phyloP scores from a whole-genome alignment of 2,329 filamentous ascomycete genomes.

The Sarocladium kiliense region DNA sequence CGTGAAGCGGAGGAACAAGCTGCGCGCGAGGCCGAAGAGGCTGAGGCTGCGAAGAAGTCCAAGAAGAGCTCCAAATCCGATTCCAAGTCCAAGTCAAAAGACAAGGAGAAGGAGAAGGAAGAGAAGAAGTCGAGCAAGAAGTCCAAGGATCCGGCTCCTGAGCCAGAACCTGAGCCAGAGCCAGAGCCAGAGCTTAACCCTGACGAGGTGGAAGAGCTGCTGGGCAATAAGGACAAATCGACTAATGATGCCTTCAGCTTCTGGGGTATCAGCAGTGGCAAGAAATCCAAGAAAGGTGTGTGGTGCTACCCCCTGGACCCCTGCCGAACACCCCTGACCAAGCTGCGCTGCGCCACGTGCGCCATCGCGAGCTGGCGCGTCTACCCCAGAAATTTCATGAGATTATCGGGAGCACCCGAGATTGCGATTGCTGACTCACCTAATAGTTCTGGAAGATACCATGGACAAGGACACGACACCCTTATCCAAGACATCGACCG shows the following conservation, averaged over 20 bases:
- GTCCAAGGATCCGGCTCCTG: constrained; percentile 15
- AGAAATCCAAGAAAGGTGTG: constrained; percentile 40
- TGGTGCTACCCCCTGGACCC: constrained; percentile 18
- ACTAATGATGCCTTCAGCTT: constrained; percentile 46
- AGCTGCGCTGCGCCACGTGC: constrained; percentile 1
- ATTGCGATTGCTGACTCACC: constrained; percentile 47
- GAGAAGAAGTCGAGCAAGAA: constrained; percentile 18
- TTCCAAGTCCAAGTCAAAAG: constrained; percentile 27
- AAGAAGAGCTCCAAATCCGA: constrained; percentile 34
- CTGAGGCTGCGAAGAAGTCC: constrained; percentile 23
- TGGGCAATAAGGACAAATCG: constrained; percentile 25
- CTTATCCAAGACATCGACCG: constrained; percentile 26
- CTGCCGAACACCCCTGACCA: not conserved
- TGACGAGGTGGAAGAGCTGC: constrained; percentile 38
- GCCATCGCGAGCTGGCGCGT: constrained; percentile 5
- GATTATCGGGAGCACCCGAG: constrained; percentile 29
- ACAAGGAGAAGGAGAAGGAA: constrained; percentile 23
- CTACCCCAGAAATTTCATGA: constrained; percentile 10
- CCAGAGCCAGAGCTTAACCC: constrained; percentile 29
- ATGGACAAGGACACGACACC: constrained; percentile 33
- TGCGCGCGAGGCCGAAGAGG: constrained; percentile 20
- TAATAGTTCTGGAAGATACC: constrained; percentile 39
- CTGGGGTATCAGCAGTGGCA: constrained; percentile 44
- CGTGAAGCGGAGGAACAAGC: constrained; percentile 27
- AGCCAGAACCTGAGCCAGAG: constrained; percentile 15